Evolutionary conservation across 208 protist genomes (phyloP), one percentile per base, ranked within the genome.

Genomic region (Tritrichomonas musculus): DNA sequence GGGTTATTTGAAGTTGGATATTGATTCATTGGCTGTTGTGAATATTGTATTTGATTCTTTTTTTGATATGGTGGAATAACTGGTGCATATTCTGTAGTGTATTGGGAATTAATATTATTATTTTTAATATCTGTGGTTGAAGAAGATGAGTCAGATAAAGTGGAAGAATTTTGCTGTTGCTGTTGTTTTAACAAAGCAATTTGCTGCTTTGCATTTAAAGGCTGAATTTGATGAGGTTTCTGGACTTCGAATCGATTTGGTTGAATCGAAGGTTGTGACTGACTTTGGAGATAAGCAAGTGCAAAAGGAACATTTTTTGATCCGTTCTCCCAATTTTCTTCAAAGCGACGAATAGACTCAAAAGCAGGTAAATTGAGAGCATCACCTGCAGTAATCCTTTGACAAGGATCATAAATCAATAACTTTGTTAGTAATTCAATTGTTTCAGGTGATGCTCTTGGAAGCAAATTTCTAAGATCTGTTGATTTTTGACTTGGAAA

Each of bases 321-420:
- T 33, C 17, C 22, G 5, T 69, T 69, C 17, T 69, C 33, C 73
- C 73, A 82, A 1, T 39, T 0, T 30, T 30, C 11, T 4, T 82
- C 73, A 0, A 39, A 20, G 1, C 13, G 17, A 2, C 73, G 0
- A 9, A 82, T 30, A 4, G 5, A n/a, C 41, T 47, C 77, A 36
- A 88, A 88, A 57, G 47, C 77, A 1, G 88, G 88, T 3, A 49
- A n/a, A 22, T 92, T 33, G 0, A 92, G 36, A 0, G 55, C 88
- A 36, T 92, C 55, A 36, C 13, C 33, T 50, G 88, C 88, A 20
- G 88, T 73, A 50, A 92, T 72, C 44, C 88, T 47, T 41, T 92
- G 36, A 27, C 33, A 33, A 17, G 88, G 88, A 50, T 92, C 55
- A 33, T 72, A 92, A n/a, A 47, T 33, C 5, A 92, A 36, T 1